Conservation (phyloP, 2,329 filamentous ascomycete genomes). For the Ophiostoma sp. region DNA sequence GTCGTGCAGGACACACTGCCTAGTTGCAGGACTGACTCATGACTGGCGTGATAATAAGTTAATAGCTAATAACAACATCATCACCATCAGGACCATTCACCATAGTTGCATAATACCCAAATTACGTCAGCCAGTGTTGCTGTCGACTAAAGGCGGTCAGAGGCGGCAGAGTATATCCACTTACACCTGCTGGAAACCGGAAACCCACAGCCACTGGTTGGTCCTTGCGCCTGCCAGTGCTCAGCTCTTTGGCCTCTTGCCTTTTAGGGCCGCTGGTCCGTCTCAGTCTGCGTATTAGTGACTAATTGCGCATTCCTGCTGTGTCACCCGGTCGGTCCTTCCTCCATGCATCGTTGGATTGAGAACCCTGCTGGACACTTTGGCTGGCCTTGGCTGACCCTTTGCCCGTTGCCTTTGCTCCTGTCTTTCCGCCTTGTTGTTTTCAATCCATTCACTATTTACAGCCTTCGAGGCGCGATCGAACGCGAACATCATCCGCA, state of each 20-base stretch:
- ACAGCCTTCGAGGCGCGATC: not conserved
- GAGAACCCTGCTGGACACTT: slow-evolving; percentile 19
- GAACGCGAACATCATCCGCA: not conserved
- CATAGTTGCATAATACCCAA: no score
- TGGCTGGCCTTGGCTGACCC: not conserved
- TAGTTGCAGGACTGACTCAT: no score
- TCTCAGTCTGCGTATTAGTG: not conserved
- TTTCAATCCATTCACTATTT: not conserved
- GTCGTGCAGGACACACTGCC: not conserved
- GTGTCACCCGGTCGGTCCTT: not conserved
- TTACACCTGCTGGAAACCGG: slow-evolving; percentile 5
- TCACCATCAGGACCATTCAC: no score
- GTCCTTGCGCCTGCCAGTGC: not conserved
- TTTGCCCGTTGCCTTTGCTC: not conserved
- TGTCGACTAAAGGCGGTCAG: not conserved
- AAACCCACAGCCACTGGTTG: slow-evolving; percentile 1
- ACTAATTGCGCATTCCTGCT: not conserved
- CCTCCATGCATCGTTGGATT: slow-evolving; percentile 4
- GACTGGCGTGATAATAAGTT: no score
- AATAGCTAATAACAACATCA: no score
- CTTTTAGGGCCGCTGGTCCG: not conserved
- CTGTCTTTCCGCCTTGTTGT: not conserved
- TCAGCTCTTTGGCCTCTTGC: not conserved
- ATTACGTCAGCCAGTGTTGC: no score
- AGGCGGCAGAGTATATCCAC: not conserved